These are phyloP conservation scores for Boletellus emodensis DNA, from an alignment of 768 basidiomycete species.

Conservation along the genomic window DNA sequence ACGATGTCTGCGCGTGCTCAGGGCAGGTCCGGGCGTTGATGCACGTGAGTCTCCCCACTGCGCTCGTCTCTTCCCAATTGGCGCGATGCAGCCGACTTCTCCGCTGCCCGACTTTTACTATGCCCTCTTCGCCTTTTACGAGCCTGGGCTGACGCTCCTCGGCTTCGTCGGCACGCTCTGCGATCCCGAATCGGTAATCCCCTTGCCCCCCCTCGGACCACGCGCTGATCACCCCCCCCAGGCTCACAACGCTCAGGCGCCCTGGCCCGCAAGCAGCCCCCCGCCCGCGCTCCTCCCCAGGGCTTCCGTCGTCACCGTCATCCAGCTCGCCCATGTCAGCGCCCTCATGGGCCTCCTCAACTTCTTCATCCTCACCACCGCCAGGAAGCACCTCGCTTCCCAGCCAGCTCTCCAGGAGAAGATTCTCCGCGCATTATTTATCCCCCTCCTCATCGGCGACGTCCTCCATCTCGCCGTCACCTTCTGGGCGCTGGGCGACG, in stretches of 20 bases:
- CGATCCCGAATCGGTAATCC: conserved; percentile 59
- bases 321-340: conserved; percentile 77
- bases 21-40: conserved; percentile 18
- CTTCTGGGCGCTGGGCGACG: conserved; percentile 72
- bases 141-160: conserved; percentile 59
- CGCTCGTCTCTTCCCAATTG: background rate
- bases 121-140: conserved; percentile 68
- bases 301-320: conserved; percentile 64
- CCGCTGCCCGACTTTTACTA: conserved; percentile 74
- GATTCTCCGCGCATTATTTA: conserved; percentile 58
- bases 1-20: conserved; percentile 12
- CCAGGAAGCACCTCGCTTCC: conserved; percentile 53
- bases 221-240: conserved; percentile 24
- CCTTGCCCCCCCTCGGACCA: background rate
- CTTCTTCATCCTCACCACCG: conserved; percentile 58
- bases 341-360: conserved; percentile 71
- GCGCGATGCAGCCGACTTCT: conserved; percentile 44
- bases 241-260: conserved; percentile 74
- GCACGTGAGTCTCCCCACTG: background rate
- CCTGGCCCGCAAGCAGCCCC: conserved; percentile 51
- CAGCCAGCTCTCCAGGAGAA: conserved; percentile 70
- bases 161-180: conserved; percentile 65
- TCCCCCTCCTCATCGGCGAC: conserved; percentile 68
- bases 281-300: conserved; percentile 50
- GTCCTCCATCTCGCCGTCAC: conserved; percentile 63